Conservation (phyloP, 73 alveolate genomes). For the Paramecium biaurelia region DNA sequence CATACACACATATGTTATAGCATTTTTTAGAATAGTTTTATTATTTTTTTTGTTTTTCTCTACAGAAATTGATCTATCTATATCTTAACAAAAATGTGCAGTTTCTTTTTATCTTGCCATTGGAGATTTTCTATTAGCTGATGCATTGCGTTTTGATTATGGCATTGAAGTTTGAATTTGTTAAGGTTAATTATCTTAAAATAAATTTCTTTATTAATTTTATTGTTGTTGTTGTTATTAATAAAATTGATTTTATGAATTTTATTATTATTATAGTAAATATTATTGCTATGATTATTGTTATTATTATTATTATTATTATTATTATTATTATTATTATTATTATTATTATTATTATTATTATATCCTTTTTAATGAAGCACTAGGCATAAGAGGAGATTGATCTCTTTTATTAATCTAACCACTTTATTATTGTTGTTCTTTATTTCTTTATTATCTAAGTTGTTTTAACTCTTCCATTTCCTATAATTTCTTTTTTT, state of each 20-base stretch:
- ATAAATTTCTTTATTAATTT: background rate
- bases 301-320: background rate
- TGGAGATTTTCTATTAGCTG: constrained; percentile 43
- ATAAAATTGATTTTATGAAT: background rate
- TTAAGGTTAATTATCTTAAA: background rate
- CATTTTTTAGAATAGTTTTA: constrained; percentile 71
- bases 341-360: background rate
- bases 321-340: background rate
- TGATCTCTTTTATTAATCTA: background rate
- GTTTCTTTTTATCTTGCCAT: constrained; percentile 29
- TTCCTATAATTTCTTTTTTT: constrained; percentile 17
- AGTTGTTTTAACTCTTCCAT: constrained; percentile 31
- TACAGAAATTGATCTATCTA: constrained; percentile 16
- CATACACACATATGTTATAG: constrained; percentile 67
- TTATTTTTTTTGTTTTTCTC: constrained; percentile 60
- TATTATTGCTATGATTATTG: background rate
- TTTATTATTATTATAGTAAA: background rate
- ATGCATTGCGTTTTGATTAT: background rate
- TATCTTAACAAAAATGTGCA: background rate
- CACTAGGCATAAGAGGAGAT: constrained; percentile 48
- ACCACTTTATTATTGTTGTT: background rate
- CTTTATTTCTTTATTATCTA: constrained; percentile 2
- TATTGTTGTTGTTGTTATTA: background rate
- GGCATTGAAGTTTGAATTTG: background rate
- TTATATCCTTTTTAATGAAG: background rate